Evolutionary conservation across 805 yeast species (phyloP), one percentile per base, ranked within the genome.

Genomic region (Yarrowia sp.): DNA sequence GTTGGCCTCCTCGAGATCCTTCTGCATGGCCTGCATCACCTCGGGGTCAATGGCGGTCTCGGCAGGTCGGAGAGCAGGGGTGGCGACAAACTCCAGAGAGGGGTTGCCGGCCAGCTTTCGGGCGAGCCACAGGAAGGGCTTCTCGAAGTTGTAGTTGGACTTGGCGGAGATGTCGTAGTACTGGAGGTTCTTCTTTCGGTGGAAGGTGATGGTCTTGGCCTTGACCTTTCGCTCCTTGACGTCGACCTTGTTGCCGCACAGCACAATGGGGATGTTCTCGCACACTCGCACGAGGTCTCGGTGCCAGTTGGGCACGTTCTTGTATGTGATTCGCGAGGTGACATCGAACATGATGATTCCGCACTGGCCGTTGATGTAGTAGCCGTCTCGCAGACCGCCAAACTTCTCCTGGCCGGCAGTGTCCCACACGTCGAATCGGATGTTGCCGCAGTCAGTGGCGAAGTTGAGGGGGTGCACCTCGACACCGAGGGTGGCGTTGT

Each of bases 251-350:
- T 94, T 94, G 81, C 99, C 99, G 83, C 97, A 90, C 70, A 94
- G 83, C 65, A 94, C 99, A 73, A 94, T 94, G 73, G 99, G 99
- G 72, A 94, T 94, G 86, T 93, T 94, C 82, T 94, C 99, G 83
- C 99, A 94, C 68, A 94, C 99, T 82, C 99, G 90, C 68, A 94
- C 97, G 76, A 94, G 84, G 80, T 94, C 99, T 82, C 99, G 88
- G 87, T 96, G 97, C 99, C 99, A 94, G 89, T 94, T 96, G 78
- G 99, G 99, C 77, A 94, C 99, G 80, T 94, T 94, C 84, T 94
- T 94, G 84, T 94, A 94, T 70, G 99, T 94, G 81, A 94, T 93
- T 84, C 99, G 92, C 61, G 98, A 91, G 66, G 99, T 94, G 67
- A 94, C 99, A 80, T 94, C 99, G 77, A 94, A 94, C 99, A 94